Evolutionary conservation across 352 stramenopile genomes (phyloP), one percentile per base, ranked within the genome.

Genomic region (Globisporangium uncinulatum): DNA sequence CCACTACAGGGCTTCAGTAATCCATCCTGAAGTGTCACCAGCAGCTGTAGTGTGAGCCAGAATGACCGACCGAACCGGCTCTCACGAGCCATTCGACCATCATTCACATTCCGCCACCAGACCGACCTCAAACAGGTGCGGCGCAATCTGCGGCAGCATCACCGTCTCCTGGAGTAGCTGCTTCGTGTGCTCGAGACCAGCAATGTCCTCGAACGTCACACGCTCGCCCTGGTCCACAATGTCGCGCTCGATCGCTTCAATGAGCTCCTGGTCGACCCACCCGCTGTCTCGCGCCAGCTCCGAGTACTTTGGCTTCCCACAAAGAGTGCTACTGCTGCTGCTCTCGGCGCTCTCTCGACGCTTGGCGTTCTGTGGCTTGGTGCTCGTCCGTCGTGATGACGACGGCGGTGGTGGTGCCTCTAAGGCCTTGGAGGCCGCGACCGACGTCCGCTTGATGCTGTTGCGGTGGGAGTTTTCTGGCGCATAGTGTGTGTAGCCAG

Each of bases 241-340:
- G 54, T 94, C 85, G n/a, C 83, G 74, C 52, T 94, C 85, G 45
- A 94, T 93, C 52, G 74, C 78, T 67, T 93, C 81, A 49, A 94
- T 91, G 24, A 94, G 79, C 50, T 94, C 81, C 54, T 88, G 61
- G 46, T 94, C 83, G 1, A 74, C 79, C 79, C 71, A 88, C 6
- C 71, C 80, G 21, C 83, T 74, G 21, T 94, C 83, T 45, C 73
- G 80, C 1, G 81, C 85, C 3, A 94, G 29, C 5, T 94, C 84
- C 4, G 77, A 89, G 68, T 93, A 92, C 56, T 89, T 91, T 15
- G 72, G 57, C 63, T 86, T 87, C 50, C 61, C 60, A 29, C 24
- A 29, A 29, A 1, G 24, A 29, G 24, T 29, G 3, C 52, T 47
- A 17, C 55, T 63, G 19, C 46, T 29, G 41, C 21, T 56, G 56